A percentile compares a stretch with the other conserved stretches of the same genome.
Conservation (phyloP, 371 early-diverging fungal genomes). For the Conidiobolus incongruus region DNA sequence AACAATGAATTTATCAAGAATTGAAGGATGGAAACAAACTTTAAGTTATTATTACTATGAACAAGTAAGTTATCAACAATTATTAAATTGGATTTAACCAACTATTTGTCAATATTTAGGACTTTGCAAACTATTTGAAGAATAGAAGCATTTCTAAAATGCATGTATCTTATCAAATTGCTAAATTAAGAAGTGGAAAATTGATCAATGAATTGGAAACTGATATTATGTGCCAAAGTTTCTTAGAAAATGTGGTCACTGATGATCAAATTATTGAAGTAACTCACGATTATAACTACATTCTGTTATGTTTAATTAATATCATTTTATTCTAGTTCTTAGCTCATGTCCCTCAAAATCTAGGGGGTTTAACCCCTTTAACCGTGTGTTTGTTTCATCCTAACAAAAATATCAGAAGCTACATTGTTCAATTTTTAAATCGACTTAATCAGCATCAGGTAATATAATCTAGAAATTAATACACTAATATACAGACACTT, state of each 20-base stretch:
- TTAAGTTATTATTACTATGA: slow-evolving; percentile 39
- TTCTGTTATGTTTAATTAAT: background rate
- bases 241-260: slow-evolving; percentile 28
- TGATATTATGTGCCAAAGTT: slow-evolving; percentile 33
- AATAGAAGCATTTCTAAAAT: slow-evolving; percentile 28
- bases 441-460: slow-evolving; percentile 36
- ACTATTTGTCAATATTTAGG: slow-evolving; percentile 10
- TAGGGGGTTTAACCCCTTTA: slow-evolving; percentile 62
- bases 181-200: slow-evolving; percentile 25
- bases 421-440: slow-evolving; percentile 39
- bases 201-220: slow-evolving; percentile 38
- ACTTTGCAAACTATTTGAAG: slow-evolving; percentile 24
- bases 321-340: slow-evolving; percentile 22
- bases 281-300: background rate
- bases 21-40: slow-evolving; percentile 67
- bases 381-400: slow-evolving; percentile 65
- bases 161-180: slow-evolving; percentile 42
- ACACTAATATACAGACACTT: background rate
- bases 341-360: slow-evolving; percentile 49
- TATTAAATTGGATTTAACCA: background rate
- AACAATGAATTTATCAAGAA: slow-evolving; percentile 34
- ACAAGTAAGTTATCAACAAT: slow-evolving; percentile 13
- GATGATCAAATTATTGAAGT: slow-evolving; percentile 66
- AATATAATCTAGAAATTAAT: slow-evolving; percentile 7
- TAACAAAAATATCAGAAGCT: slow-evolving; percentile 22